Evolutionary conservation across 345 rosid species (phyloP), one percentile per base, ranked within the genome.

Genomic region (Combretum micranthum): DNA sequence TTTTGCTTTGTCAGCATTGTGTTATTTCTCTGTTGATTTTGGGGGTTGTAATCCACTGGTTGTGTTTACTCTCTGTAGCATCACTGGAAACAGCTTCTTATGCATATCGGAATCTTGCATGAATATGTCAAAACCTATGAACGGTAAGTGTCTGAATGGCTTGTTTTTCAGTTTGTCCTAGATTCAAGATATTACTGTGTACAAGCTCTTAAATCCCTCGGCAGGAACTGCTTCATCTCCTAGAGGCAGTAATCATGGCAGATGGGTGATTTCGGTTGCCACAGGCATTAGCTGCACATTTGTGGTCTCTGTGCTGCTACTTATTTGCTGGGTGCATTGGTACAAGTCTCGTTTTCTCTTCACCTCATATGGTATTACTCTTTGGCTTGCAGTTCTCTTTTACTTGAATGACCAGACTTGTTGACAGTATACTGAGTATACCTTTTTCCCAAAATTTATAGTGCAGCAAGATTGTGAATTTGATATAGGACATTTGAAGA

Each of bases 391-490:
- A 18, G 44, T 18, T 42, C 47, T 48, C 22, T 52, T 15, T 6
- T 0, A 14, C 49, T 20, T 50, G 51, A 32, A 44, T 0, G 13
- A 44, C 20, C 21, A 37, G 0, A 51, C 61, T 61, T 25, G 18
- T 74, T 61, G 37, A 65, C 13, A 13, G 7, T 9, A 42, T 53
- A 52, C 44, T 15, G 47, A 16, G 8, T 43, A 13, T 14, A 4
- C 15, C 37, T 55, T 11, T 55, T 47, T 39, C 50, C 53, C 55
- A 64, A 57, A 20, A 22, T 60, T 72, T 20, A 25, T 81, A 89
- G 97, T 85, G 76, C 88, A 87, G 74, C 97, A 87, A 75, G 97
- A 93, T 68, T 89, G 76, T 47, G 87, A 83, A 67, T 83, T 87
- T 76, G 89, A 93, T 21, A 83, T 89, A 16, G 97, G 86, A 44